Conservation (phyloP, 2,329 filamentous ascomycete genomes). For the Fusarium fracticaudum region DNA sequence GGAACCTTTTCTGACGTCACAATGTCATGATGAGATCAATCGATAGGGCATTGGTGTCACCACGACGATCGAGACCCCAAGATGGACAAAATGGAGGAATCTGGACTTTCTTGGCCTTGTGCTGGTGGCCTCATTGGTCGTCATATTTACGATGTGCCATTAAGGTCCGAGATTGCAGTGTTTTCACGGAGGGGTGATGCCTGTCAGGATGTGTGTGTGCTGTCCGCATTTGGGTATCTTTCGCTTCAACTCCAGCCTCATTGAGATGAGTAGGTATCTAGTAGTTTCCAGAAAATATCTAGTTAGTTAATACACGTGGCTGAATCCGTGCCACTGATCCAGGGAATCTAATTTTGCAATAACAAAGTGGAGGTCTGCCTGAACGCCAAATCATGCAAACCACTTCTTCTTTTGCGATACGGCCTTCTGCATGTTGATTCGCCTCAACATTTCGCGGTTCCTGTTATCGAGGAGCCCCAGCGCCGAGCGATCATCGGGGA, state of each 20-base stretch:
- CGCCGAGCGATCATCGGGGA: constrained; percentile 49
- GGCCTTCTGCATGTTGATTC: constrained; percentile 61
- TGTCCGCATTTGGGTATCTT: constrained; percentile 36
- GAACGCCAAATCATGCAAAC: constrained; percentile 20
- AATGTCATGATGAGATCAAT: constrained; percentile 36
- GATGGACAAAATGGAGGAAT: background rate
- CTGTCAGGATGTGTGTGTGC: constrained; percentile 18
- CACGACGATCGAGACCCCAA: constrained; percentile 15
- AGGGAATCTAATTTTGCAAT: constrained; percentile 20
- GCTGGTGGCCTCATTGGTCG: constrained; percentile 7
- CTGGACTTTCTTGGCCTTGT: background rate
- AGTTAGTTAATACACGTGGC: constrained; percentile 35
- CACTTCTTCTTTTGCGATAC: constrained; percentile 49
- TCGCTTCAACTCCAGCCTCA: constrained; percentile 32
- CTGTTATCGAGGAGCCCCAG: constrained; percentile 62
- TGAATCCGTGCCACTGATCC: constrained; percentile 17
- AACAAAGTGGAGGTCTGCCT: background rate
- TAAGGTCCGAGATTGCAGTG: background rate
- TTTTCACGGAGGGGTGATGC: constrained; percentile 5
- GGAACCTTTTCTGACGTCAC: constrained; percentile 29
- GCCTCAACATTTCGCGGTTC: constrained; percentile 63
- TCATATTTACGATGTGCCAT: constrained; percentile 6
- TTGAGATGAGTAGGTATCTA: constrained; percentile 43
- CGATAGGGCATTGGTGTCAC: constrained; percentile 13
- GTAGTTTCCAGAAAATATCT: constrained; percentile 25